A percentile compares a stretch with the other conserved stretches of the same genome.
Conservation (phyloP, 345 rosid genomes). For the Hypericum androsaemum region DNA sequence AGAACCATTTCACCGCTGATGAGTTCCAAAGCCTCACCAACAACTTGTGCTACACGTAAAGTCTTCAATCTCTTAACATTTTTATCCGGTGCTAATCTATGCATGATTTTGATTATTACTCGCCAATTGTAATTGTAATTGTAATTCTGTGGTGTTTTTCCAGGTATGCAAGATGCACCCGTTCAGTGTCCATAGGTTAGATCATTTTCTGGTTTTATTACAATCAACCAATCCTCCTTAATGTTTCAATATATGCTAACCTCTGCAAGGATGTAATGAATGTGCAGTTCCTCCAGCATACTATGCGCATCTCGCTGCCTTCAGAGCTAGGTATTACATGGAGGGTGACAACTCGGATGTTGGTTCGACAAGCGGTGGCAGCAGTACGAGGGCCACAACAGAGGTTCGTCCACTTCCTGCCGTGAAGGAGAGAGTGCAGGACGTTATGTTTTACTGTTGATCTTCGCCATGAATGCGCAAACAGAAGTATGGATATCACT, state of each 20-base stretch:
- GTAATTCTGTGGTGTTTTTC: background rate
- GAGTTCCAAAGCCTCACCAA: slow-evolving; percentile 4
- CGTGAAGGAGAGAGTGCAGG: slow-evolving; percentile 1
- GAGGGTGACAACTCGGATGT: slow-evolving; percentile 9
- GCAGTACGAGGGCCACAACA: background rate
- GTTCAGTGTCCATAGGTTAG: background rate
- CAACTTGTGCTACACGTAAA: slow-evolving; percentile 10
- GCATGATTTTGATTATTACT: background rate
- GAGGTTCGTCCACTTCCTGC: slow-evolving; percentile 1
- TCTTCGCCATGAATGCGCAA: background rate
- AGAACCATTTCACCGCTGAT: slow-evolving; percentile 9
- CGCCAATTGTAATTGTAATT: background rate
- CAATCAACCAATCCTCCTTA: background rate
- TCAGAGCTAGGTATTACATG: slow-evolving; percentile 5
- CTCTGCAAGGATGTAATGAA: background rate
- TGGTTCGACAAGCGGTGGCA: background rate
- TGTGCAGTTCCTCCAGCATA: slow-evolving; percentile 8
- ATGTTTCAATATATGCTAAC: background rate
- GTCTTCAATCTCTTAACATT: background rate
- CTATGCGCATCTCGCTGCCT: slow-evolving; percentile 9
- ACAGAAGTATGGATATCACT: too few relatives aligned
- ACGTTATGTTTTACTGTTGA: slow-evolving; percentile 9
- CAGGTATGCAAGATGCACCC: slow-evolving; percentile 3
- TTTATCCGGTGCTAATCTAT: background rate
- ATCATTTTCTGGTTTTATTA: background rate